Base-by-base conservation (phyloP, 129 eudicot genomes). In the Cynara cardunculus region DNA sequence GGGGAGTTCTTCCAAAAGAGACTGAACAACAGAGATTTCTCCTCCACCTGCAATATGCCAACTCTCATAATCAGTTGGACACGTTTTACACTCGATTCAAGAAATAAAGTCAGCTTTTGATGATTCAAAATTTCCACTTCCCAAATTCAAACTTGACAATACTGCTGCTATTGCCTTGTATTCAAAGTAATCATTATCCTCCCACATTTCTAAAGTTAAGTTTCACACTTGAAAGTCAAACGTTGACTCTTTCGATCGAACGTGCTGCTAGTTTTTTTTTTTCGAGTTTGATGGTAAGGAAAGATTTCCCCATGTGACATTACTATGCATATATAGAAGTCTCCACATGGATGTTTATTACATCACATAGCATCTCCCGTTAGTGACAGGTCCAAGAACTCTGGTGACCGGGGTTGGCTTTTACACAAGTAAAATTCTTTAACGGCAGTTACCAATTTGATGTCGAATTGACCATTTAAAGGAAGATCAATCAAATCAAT, bases 1-100 rank as follows among this genome's bases (percentile, higher is more conserved):
- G 22, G 99, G 99, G 76, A 96, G 77, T 81, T 96, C 99, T 49
- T 93, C 99, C 82, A 96, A 80, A 81, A 96, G 97, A 2, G 98
- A 88, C 82, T 96, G 95, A 77, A 89, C 92, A 26, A 92, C 91
- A 21, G 98, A 96, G 73, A 89, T 75, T 68, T 91, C 97, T 83
- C 96, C 99, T 84, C 96, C 99, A 81, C 88, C 99, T 94, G 91
- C 87, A 87, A 4, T 49, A 16, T 4, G 4, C 5, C 61, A 10
- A 14, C 14, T 7, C 53, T 41, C 53, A 41, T 39, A 18, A 66
- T 76, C 72, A 72, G 74, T 37, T 73, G 27, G 11, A 49, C 21
- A 76, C 75, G 75, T 75, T 71, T 59, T 44, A 75, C 56, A 35
- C n/a, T 69, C 41, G 3, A 67, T 74, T 32, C 18, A 24, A 75